Evolutionary conservation across 129 eudicot genomes (phyloP), one percentile per base, ranked within the genome.

Genomic region (Glebionis coronaria): DNA sequence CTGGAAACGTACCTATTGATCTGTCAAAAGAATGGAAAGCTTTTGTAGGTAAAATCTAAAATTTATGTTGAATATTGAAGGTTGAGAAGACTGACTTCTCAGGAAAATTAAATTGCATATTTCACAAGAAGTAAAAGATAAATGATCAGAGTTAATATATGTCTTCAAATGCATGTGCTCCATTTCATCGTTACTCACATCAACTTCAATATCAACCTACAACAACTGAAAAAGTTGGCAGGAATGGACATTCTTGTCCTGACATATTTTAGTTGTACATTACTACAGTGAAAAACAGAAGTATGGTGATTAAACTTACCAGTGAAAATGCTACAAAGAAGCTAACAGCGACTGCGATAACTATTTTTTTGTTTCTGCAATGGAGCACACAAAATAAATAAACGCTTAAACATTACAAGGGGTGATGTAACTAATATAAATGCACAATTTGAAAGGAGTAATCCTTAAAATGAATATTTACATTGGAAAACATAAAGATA

Each of bases 161-260:
- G 65, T 71, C 58, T 77, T 86, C 60, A 78, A 55, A 49, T 72
- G 62, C 67, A 76, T 20, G 44, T 56, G 72, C 23, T 73, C 77
- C 65, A 67, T 58, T 65, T 63, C 59, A 64, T 75, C 63, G 47
- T 57, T 66, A 44, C 73, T 70, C 63, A 82, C 31, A 47, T 77
- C 84, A 16, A 83, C 78, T 45, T 84, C 87, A 67, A 85, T 73
- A 70, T 73, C 69, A 38, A 94, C 70, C 61, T 86, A 82, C 64
- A 73, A 75, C 40, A 89, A 66, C 72, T 87, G 85, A 67, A 94
- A 87, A 52, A 94, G 82, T 27, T 93, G 92, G 90, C 88, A 84
- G 1, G 86, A 70, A n/a, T 64, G 84, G 18, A 65, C 65, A 47
- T 69, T 50, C 53, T 72, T 83, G 44, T 76, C 78, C 73, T 61